These are phyloP conservation scores for Clohesyomyces aquaticus DNA, from an alignment of 495 filamentous ascomycete species.

Conservation along the genomic window DNA sequence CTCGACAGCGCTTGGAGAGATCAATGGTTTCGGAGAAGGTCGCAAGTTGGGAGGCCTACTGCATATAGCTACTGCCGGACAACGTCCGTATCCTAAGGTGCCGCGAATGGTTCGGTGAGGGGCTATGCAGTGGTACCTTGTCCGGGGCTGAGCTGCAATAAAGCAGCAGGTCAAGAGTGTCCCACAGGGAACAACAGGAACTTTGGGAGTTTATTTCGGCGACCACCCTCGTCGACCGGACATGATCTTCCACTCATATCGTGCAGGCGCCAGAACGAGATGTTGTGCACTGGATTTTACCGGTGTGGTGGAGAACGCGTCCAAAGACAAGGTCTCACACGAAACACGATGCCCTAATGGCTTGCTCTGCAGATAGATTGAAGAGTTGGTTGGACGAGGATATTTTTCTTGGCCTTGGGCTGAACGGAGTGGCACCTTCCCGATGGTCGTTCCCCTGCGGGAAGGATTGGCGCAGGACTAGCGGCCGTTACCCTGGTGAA, in stretches of 20 bases:
- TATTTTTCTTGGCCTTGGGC: background rate
- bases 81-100: slow-evolving; percentile 23
- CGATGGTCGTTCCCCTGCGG: background rate
- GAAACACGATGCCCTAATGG: slow-evolving; percentile 33
- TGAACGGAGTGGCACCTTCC: background rate
- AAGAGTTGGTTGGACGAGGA: slow-evolving; percentile 9
- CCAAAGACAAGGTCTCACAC: slow-evolving; percentile 28
- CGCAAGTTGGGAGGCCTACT: slow-evolving; percentile 17
- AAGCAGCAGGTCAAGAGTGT: slow-evolving; percentile 6
- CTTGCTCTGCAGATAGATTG: slow-evolving; percentile 17
- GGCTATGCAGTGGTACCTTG: slow-evolving; percentile 23
- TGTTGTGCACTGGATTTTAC: slow-evolving; percentile 10
- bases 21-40: slow-evolving; percentile 24
- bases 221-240: slow-evolving; percentile 12
- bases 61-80: slow-evolving; percentile 29
- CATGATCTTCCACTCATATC: slow-evolving; percentile 6
- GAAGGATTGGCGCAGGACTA: background rate
- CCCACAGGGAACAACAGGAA: slow-evolving; percentile 20
- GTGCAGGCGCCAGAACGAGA: slow-evolving; percentile 10
- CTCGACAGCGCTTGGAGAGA: slow-evolving; percentile 14
- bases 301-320: slow-evolving; percentile 16
- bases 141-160: slow-evolving; percentile 20
- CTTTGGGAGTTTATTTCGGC: background rate
- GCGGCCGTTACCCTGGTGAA: background rate
- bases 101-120: slow-evolving; percentile 22